Percentiles rank a stretch among this genome's conserved stretches.
Conservation (phyloP, 169 alveolate genomes). For the Prorocentrum cordatum region DNA sequence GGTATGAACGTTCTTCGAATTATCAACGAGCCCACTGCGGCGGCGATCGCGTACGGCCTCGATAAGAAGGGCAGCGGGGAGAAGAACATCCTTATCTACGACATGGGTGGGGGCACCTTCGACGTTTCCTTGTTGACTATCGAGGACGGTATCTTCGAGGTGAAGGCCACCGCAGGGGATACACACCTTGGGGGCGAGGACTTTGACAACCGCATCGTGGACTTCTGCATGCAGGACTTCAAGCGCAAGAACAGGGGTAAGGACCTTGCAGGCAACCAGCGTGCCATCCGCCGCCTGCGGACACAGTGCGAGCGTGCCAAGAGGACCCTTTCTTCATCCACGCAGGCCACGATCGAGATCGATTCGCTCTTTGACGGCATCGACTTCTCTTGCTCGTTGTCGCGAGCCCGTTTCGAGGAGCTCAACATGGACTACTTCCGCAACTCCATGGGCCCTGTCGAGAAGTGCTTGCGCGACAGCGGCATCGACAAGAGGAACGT, state of each 20-base stretch:
- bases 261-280: constrained; percentile 73
- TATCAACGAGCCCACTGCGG: constrained; percentile 94
- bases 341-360: constrained; percentile 93
- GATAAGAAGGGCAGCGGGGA: constrained; percentile 86
- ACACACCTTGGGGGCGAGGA: constrained; percentile 99
- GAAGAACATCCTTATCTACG: constrained; percentile 87
- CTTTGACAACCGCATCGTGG: constrained; percentile 93
- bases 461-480: constrained; percentile 91
- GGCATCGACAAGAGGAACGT: constrained; percentile 63
- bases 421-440: constrained; percentile 91
- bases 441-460: constrained; percentile 92
- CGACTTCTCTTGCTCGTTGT: constrained; percentile 91
- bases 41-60: constrained; percentile 94
- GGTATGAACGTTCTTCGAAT: constrained; percentile 93
- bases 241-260: constrained; percentile 84
- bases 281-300: constrained; percentile 83
- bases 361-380: constrained; percentile 88
- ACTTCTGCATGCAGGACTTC: constrained; percentile 91
- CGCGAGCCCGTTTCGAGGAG: constrained; percentile 98
- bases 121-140: constrained; percentile 94
- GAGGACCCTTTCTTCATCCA: constrained; percentile 91
- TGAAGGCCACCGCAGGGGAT: constrained; percentile 97
- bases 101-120: constrained; percentile 97
- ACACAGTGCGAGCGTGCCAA: constrained; percentile 97
- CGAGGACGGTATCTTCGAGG: constrained; percentile 95